Percentiles rank a stretch among this genome's conserved stretches.
phyloP scores from a whole-genome alignment of 1,284 basidiomycete species.

The Marasmius fiardii region DNA sequence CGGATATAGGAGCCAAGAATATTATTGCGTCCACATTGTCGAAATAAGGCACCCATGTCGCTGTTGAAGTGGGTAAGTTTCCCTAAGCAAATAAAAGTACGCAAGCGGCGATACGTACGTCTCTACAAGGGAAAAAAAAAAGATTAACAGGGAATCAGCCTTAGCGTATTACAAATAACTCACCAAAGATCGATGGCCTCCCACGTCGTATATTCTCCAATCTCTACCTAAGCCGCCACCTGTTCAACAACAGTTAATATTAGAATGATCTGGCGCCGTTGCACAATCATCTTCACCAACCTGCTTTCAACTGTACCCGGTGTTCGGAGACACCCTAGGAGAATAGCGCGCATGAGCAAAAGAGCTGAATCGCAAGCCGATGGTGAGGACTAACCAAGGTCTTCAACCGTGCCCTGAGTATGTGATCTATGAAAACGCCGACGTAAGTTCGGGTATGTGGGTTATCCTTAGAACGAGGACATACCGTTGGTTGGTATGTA shows the following conservation, averaged over 20 bases:
- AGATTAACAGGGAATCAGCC: neutral
- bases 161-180: constrained; percentile 12
- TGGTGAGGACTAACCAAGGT: constrained; percentile 59
- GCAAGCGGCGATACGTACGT: constrained; percentile 24
- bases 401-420: constrained; percentile 89
- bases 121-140: constrained; percentile 21
- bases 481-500: constrained; percentile 81
- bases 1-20: constrained; percentile 67
- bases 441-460: neutral
- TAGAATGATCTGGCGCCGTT: neutral
- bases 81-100: neutral
- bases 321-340: constrained; percentile 47
- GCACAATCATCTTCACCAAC: constrained; percentile 21
- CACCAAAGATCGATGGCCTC: constrained; percentile 59
- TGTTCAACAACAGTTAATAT: neutral
- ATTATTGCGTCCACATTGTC: constrained; percentile 68
- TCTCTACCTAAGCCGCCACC: constrained; percentile 21
- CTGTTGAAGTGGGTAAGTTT: constrained; percentile 25
- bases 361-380: neutral
- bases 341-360: too few species aligned
- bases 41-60: constrained; percentile 71
- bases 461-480: constrained; percentile 7
- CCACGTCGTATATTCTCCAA: constrained; percentile 47
- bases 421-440: constrained; percentile 59
- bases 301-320: constrained; percentile 37